Evolutionary conservation across 495 filamentous ascomycete genomes (phyloP).

Genomic region (Tetracladium marchalianum): DNA sequence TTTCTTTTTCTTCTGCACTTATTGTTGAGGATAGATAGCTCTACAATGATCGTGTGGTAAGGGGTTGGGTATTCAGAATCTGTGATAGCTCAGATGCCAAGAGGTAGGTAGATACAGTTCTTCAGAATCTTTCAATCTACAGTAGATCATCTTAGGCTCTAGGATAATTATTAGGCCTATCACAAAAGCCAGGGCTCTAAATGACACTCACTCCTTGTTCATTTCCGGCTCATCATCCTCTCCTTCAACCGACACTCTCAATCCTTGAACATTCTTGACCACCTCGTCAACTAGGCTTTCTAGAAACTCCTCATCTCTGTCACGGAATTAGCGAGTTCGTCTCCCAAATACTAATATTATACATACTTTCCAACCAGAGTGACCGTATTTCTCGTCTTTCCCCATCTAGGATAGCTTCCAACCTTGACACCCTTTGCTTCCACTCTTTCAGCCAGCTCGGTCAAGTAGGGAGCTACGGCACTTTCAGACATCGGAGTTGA

Average conservation of each 20-base stretch:
- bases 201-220: slow-evolving; percentile 1
- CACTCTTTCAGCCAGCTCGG: slow-evolving; percentile 62
- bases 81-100: too few species aligned
- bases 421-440: slow-evolving; percentile 74
- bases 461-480: slow-evolving; percentile 70
- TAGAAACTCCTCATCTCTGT: slow-evolving; percentile 36
- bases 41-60: too few species aligned
- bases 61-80: too few species aligned
- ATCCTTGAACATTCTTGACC: slow-evolving; percentile 33
- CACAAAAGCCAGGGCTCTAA: too few species aligned
- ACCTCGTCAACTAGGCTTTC: slow-evolving; percentile 43
- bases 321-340: slow-evolving; percentile 1
- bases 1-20: too few species aligned
- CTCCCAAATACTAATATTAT: background rate
- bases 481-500: slow-evolving; percentile 84
- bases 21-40: too few species aligned
- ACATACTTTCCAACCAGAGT: slow-evolving; percentile 68
- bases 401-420: slow-evolving; percentile 94
- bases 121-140: too few species aligned
- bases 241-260: slow-evolving; percentile 30
- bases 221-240: slow-evolving; percentile 29
- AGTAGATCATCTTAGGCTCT: too few species aligned
- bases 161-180: too few species aligned
- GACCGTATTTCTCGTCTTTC: slow-evolving; percentile 77
- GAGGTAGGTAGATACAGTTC: too few species aligned